Evolutionary conservation across 202 grass and related monocot species (phyloP).

Genomic region (Carex arenaria): DNA sequence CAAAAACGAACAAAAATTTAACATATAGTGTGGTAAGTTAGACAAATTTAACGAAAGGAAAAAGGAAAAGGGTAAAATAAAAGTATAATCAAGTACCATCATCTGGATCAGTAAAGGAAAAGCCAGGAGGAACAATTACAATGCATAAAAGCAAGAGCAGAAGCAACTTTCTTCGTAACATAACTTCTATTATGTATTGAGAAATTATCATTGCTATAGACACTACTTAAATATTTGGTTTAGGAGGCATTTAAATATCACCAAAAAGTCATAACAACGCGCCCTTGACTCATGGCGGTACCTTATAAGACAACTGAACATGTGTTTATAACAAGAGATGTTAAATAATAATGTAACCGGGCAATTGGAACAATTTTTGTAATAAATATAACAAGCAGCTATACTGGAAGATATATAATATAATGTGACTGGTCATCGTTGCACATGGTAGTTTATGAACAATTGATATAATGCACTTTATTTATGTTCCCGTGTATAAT

Average conservation of each 20-base stretch:
- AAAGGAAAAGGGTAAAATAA: not conserved
- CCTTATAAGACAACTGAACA: not conserved
- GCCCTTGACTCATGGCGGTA: not conserved
- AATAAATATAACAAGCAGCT: no score
- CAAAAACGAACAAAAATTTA: not conserved
- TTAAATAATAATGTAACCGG: no score
- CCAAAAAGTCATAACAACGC: not conserved
- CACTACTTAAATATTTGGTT: no score
- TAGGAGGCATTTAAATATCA: not conserved
- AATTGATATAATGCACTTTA: no score
- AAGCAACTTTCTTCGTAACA: not conserved
- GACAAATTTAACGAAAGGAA: not conserved
- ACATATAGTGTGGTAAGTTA: no score
- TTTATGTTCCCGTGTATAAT: no score
- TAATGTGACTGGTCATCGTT: no score
- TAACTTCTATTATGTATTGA: not conserved
- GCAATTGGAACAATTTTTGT: not conserved
- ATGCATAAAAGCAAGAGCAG: conserved; percentile 8
- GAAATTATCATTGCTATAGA: not conserved
- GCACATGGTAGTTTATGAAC: no score
- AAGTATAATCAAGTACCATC: conserved; percentile 16
- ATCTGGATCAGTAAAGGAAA: not conserved
- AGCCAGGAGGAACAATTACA: not conserved
- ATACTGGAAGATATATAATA: no score
- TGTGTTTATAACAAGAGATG: no score